Conservation (phyloP, 2,329 filamentous ascomycete genomes). For the Fusarium guadeloupense region DNA sequence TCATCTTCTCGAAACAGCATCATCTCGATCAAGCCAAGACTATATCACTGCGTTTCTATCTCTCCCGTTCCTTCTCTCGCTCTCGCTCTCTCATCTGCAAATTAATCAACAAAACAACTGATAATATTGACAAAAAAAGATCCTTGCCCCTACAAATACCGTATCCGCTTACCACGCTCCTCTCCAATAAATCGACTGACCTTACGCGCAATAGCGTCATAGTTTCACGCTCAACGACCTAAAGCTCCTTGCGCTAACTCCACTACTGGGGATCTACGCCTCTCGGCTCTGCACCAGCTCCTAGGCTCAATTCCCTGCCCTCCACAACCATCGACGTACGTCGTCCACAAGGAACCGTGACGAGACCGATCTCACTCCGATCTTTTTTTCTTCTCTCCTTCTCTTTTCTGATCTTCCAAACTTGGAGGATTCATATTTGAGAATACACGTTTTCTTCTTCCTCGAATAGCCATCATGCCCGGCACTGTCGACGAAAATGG, state of each 20-base stretch:
- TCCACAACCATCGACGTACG: constrained; percentile 37
- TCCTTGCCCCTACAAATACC: constrained; percentile 20
- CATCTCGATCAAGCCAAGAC: background rate
- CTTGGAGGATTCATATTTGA: background rate
- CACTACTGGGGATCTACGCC: constrained; percentile 41
- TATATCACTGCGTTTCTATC: background rate
- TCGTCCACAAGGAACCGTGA: constrained; percentile 31
- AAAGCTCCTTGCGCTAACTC: constrained; percentile 43
- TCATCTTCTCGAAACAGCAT: background rate
- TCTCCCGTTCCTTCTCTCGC: no score
- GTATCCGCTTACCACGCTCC: constrained; percentile 23
- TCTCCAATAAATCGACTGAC: constrained; percentile 44
- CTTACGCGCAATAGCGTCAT: constrained; percentile 44
- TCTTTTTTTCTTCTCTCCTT: constrained; percentile 7
- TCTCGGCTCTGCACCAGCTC: constrained; percentile 33
- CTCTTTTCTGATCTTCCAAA: constrained; percentile 1
- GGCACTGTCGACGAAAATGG: constrained; percentile 48
- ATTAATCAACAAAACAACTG: constrained; percentile 1
- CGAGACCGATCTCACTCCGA: constrained; percentile 19
- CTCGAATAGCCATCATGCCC: constrained; percentile 47
- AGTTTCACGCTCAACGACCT: constrained; percentile 29
- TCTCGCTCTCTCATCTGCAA: background rate
- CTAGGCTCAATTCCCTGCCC: constrained; percentile 40
- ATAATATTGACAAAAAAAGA: constrained; percentile 10
- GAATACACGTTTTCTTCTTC: background rate